Percentiles rank a stretch among this genome's conserved stretches.
Evolutionary conservation across 2,329 filamentous ascomycete genomes (phyloP).

Genomic region (Botrytis paeoniae): DNA sequence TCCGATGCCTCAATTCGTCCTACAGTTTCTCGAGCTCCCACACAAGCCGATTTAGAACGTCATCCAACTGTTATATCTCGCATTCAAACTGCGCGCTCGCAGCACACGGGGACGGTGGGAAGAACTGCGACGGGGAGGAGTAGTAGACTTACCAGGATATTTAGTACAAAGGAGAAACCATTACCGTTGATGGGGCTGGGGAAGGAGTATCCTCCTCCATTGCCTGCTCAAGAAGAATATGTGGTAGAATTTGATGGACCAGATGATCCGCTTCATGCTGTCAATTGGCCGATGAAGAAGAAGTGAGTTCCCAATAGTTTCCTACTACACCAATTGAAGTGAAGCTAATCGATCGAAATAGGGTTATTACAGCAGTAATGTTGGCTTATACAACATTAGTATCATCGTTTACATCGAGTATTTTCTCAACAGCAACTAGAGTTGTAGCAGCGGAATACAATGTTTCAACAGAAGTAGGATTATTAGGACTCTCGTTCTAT

Average conservation of each 20-base stretch:
- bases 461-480: constrained; percentile 59
- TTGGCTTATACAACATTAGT: constrained; percentile 72
- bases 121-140: constrained; percentile 42
- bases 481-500: constrained; percentile 66
- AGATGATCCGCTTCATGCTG: constrained; percentile 78
- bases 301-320: constrained; percentile 53
- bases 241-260: constrained; percentile 83
- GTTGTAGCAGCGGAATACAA: constrained; percentile 55
- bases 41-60: constrained; percentile 64
- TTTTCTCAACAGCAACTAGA: constrained; percentile 66
- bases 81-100: constrained; percentile 67
- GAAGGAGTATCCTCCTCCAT: constrained; percentile 68
- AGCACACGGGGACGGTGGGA: constrained; percentile 72
- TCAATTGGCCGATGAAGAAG: constrained; percentile 80
- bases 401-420: constrained; percentile 69
- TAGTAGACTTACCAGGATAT: constrained; percentile 44
- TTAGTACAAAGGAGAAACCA: constrained; percentile 43
- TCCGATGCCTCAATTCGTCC: constrained; percentile 39
- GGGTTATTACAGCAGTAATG: constrained; percentile 61
- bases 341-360: constrained; percentile 37
- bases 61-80: constrained; percentile 67
- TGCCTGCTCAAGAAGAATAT: constrained; percentile 72
- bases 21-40: constrained; percentile 59
- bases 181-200: constrained; percentile 68
- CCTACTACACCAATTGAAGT: constrained; percentile 30